A percentile compares a stretch with the other conserved stretches of the same genome.
Conservation (phyloP, 108 stramenopile genomes). For the Tribonema minus region DNA sequence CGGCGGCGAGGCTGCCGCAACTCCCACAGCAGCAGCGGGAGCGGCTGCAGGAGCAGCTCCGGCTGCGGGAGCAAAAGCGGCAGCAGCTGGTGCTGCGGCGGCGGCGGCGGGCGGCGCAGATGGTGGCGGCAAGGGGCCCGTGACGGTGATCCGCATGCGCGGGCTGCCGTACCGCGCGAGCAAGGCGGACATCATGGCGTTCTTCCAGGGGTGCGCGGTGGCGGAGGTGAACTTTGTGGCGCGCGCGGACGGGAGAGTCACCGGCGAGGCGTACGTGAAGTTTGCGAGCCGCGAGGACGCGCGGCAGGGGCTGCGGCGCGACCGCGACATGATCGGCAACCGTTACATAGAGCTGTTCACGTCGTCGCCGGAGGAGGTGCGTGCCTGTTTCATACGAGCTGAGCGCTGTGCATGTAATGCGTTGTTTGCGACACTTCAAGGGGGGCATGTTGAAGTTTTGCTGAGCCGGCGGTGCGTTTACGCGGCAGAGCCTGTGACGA, state of each 20-base stretch:
- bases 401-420: too few species aligned
- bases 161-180: constrained; percentile 81
- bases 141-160: constrained; percentile 75
- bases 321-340: constrained; percentile 60
- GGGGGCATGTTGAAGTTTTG: too few species aligned
- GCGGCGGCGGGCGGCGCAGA: constrained; percentile 8
- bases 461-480: too few species aligned
- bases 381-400: too few species aligned
- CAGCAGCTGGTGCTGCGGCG: too few species aligned
- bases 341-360: constrained; percentile 90
- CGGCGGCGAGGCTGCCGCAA: too few species aligned
- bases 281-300: constrained; percentile 73
- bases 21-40: too few species aligned
- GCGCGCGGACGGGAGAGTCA: constrained; percentile 81
- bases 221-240: constrained; percentile 66
- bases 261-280: constrained; percentile 82
- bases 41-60: too few species aligned
- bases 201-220: constrained; percentile 68
- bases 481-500: too few species aligned
- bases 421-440: too few species aligned
- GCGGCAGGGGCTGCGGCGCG: constrained; percentile 73
- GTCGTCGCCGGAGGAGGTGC: constrained; percentile 85
- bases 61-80: too few species aligned
- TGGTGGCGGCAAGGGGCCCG: constrained; percentile 27
- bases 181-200: constrained; percentile 76